phyloP scores from a whole-genome alignment of 345 rosid genomes.

The Citrus unshiu region DNA sequence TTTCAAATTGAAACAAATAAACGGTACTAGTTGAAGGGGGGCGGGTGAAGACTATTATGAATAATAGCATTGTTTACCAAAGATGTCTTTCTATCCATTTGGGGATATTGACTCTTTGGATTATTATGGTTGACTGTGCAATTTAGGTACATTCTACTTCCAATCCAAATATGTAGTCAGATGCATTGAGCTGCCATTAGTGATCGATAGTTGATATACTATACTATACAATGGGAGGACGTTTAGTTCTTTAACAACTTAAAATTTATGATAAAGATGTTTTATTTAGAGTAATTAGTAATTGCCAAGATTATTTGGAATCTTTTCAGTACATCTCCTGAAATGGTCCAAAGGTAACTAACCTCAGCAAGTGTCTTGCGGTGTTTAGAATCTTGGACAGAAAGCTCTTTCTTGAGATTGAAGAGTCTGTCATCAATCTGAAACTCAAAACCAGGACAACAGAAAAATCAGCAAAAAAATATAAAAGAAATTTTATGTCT shows the following conservation, averaged over 20 bases:
- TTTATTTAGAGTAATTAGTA: background rate
- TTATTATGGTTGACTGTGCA: background rate
- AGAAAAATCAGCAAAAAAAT: slow-evolving; percentile 11
- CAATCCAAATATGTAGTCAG: slow-evolving; percentile 5
- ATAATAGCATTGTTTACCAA: background rate
- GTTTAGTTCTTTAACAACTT: background rate
- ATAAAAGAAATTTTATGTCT: background rate
- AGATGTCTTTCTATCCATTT: background rate
- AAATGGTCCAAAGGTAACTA: slow-evolving; percentile 16
- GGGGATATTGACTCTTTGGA: background rate
- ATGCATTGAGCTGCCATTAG: background rate
- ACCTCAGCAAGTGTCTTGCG: slow-evolving; percentile 95
- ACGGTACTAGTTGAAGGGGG: background rate
- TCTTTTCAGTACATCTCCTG: background rate
- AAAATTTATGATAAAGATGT: background rate
- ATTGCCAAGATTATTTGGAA: background rate
- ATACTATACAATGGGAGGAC: background rate
- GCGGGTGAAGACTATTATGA: background rate
- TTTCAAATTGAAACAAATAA: background rate
- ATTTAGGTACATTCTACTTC: too few relatives aligned
- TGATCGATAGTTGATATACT: background rate
- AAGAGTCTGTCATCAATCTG: slow-evolving; percentile 88
- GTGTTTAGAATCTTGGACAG: slow-evolving; percentile 89
- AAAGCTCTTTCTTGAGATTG: slow-evolving; percentile 89
- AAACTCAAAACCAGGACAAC: slow-evolving; percentile 19